Evolutionary conservation across 768 basidiomycete species (phyloP).

Genomic region (Mycena capillaripes): DNA sequence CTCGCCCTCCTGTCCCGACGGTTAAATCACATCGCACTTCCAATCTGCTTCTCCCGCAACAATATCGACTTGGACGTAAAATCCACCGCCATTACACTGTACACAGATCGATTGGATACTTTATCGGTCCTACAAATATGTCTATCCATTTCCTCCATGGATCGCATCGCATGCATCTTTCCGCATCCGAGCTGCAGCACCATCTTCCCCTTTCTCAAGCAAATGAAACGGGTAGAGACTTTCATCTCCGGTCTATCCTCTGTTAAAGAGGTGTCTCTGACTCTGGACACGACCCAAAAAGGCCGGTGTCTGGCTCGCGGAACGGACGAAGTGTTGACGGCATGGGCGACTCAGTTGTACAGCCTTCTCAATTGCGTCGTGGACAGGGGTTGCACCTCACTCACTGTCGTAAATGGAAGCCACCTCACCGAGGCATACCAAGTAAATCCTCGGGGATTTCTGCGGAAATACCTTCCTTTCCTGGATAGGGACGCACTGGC

Average conservation of each 20-base stretch:
- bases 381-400: neutral
- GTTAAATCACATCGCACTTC: neutral
- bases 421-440: neutral
- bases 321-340: neutral
- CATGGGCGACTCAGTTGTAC: neutral
- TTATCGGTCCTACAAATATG: neutral
- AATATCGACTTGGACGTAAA: neutral
- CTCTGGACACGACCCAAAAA: neutral
- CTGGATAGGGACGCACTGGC: neutral
- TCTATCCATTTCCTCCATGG: neutral
- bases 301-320: neutral
- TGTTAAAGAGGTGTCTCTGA: neutral
- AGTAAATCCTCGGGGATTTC: no score
- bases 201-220: neutral
- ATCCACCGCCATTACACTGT: neutral
- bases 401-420: neutral
- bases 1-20: neutral
- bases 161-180: neutral
- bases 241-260: constrained; percentile 9
- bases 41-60: constrained; percentile 2
- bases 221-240: neutral
- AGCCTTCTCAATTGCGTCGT: constrained; percentile 4
- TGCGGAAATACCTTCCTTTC: neutral
- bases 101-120: neutral
- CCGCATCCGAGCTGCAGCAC: neutral